Evolutionary conservation across 352 stramenopile genomes (phyloP).

Genomic region (Bremia lactucae): DNA sequence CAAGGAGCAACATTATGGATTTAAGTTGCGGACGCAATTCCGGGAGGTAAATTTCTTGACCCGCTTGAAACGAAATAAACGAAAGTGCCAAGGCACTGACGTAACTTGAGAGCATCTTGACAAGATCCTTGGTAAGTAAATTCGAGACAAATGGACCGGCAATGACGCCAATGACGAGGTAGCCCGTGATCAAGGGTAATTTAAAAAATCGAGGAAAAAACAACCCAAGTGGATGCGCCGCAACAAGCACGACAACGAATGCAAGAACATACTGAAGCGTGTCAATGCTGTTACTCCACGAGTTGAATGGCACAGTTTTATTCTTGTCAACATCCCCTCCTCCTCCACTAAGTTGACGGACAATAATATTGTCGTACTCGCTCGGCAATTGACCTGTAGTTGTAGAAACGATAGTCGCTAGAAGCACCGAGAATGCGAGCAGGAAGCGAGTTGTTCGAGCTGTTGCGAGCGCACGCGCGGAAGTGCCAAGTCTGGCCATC

Average conservation of each 20-base stretch:
- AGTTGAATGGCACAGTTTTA: slow-evolving; percentile 33
- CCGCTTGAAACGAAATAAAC: slow-evolving; percentile 69
- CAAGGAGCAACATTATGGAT: slow-evolving; percentile 38
- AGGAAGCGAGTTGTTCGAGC: too few relatives aligned
- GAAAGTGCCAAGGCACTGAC: slow-evolving; percentile 55
- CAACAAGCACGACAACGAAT: slow-evolving; percentile 46
- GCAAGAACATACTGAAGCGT: slow-evolving; percentile 34
- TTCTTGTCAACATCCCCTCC: too few relatives aligned
- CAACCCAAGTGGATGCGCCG: slow-evolving; percentile 12
- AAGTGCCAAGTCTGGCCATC: too few relatives aligned
- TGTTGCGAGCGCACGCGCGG: too few relatives aligned
- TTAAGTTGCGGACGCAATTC: slow-evolving; percentile 55
- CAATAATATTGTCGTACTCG: too few relatives aligned
- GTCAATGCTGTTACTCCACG: slow-evolving; percentile 24
- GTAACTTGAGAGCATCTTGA: slow-evolving; percentile 20
- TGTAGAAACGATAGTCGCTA: too few relatives aligned
- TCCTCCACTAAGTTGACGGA: too few relatives aligned
- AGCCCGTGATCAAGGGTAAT: slow-evolving; percentile 17
- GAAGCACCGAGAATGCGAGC: too few relatives aligned
- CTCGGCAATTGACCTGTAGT: too few relatives aligned
- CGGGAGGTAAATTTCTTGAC: slow-evolving; percentile 61
- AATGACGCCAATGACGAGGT: slow-evolving; percentile 18
- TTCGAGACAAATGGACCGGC: slow-evolving; percentile 18
- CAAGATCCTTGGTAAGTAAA: slow-evolving; percentile 8
- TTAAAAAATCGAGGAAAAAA: slow-evolving; percentile 22